Percentiles rank a stretch among this genome's conserved stretches.
phyloP scores from a whole-genome alignment of 2,329 filamentous ascomycete genomes.

The Massarina eburnea region DNA sequence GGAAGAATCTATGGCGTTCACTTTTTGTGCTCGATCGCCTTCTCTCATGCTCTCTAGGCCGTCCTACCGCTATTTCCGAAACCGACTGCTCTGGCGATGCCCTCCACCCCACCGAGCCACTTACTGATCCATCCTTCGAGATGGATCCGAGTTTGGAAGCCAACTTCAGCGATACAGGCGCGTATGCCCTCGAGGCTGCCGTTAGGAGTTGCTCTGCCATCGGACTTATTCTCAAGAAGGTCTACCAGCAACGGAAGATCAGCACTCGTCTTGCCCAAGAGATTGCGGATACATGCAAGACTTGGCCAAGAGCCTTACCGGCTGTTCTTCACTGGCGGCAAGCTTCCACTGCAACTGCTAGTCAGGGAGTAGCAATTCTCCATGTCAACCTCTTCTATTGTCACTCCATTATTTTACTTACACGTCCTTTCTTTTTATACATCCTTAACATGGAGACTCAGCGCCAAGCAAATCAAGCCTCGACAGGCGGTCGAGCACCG shows the following conservation, averaged over 20 bases:
- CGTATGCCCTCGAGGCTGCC: constrained; percentile 55
- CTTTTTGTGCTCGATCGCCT: constrained; percentile 67
- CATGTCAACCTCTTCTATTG: constrained; percentile 64
- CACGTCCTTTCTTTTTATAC: constrained; percentile 65
- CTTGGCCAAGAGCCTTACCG: constrained; percentile 55
- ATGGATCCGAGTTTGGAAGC: constrained; percentile 13
- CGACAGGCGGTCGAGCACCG: constrained; percentile 23
- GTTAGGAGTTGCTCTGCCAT: constrained; percentile 62
- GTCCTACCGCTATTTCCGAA: constrained; percentile 63
- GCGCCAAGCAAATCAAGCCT: constrained; percentile 30
- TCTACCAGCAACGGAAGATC: constrained; percentile 63
- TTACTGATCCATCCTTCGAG: constrained; percentile 21
- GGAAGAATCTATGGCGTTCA: constrained; percentile 65
- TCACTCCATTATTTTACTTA: constrained; percentile 65
- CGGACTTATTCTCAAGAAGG: constrained; percentile 58
- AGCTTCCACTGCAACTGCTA: constrained; percentile 48
- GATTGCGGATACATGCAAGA: constrained; percentile 57
- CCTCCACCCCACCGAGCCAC: constrained; percentile 32
- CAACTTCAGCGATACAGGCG: constrained; percentile 38
- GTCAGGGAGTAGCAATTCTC: constrained; percentile 60
- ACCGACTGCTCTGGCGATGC: constrained; percentile 61
- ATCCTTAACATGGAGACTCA: constrained; percentile 53
- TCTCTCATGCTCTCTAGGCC: constrained; percentile 63
- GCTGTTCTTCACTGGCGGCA: constrained; percentile 55
- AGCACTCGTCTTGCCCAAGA: constrained; percentile 60